Evolutionary conservation across 352 stramenopile species (phyloP).

Genomic region (Phytophthora hybrid): DNA sequence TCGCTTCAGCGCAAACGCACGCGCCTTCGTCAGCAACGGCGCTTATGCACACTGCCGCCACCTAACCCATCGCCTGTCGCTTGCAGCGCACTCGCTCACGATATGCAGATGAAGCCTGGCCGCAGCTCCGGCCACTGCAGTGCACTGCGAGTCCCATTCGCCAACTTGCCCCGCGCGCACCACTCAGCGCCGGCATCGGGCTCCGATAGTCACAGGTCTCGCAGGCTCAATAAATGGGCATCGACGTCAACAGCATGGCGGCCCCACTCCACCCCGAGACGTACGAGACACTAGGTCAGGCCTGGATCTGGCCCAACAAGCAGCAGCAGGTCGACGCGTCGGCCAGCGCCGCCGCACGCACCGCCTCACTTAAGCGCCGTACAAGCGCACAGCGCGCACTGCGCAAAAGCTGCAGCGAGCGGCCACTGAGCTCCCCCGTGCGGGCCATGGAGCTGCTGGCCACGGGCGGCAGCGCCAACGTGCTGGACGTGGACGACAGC

Average conservation of each 20-base stretch:
- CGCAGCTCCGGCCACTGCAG: background rate
- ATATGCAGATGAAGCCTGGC: conserved; percentile 8
- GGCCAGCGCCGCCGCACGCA: conserved; percentile 24
- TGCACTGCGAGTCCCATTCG: conserved; percentile 23
- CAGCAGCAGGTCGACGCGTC: conserved; percentile 41
- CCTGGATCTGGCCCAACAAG: conserved; percentile 46
- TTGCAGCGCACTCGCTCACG: conserved; percentile 12
- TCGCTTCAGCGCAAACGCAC: conserved; percentile 26
- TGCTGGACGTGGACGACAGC: conserved; percentile 43
- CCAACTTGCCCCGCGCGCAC: conserved; percentile 28
- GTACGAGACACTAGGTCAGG: conserved; percentile 49
- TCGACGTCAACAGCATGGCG: conserved; percentile 31
- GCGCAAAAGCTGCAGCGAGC: conserved; percentile 53
- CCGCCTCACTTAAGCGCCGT: conserved; percentile 43
- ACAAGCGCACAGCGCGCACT: conserved; percentile 35
- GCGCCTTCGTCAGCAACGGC: conserved; percentile 25
- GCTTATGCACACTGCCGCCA: conserved; percentile 16
- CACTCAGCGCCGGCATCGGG: conserved; percentile 2
- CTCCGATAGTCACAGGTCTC: background rate
- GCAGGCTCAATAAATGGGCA: conserved; percentile 22
- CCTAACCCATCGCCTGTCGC: conserved; percentile 37
- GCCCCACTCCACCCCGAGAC: conserved; percentile 37
- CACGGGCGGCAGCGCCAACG: conserved; percentile 40
- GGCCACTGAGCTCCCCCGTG: conserved; percentile 32
- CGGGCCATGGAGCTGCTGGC: conserved; percentile 21